These are phyloP conservation scores for Cladophialophora chaetospira DNA, from an alignment of 2,329 filamentous ascomycete genomes.

Conservation along the genomic window DNA sequence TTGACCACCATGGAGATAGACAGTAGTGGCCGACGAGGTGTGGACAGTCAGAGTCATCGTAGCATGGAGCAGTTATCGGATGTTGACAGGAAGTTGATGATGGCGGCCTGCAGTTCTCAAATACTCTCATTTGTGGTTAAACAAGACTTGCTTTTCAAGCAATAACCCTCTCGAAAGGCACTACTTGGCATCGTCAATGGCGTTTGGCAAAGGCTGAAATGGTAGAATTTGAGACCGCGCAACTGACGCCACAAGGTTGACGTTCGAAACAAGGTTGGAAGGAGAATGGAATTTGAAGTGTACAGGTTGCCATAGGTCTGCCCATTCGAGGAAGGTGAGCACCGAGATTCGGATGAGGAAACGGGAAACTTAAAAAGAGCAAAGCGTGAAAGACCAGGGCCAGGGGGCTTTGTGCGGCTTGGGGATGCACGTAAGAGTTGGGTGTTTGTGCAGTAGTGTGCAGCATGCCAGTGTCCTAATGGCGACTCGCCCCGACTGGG, in stretches of 20 bases:
- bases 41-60: constrained; percentile 20
- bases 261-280: neutral
- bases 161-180: constrained; percentile 5
- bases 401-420: constrained; percentile 6
- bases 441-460: constrained; percentile 15
- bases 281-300: neutral
- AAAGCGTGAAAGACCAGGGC: constrained; percentile 1
- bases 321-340: constrained; percentile 8
- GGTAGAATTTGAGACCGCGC: constrained; percentile 13
- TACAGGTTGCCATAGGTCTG: constrained; percentile 1
- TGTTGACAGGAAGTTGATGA: neutral
- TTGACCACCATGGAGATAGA: constrained; percentile 4
- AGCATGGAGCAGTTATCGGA: neutral
- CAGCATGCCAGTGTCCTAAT: constrained; percentile 8
- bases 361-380: constrained; percentile 1
- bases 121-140: neutral
- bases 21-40: constrained; percentile 2
- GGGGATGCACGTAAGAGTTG: constrained; percentile 8
- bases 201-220: constrained; percentile 11
- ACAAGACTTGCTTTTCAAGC: neutral
- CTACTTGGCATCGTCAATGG: constrained; percentile 13
- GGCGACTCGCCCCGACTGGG: constrained; percentile 15
- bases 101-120: neutral
- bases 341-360: constrained; percentile 25
- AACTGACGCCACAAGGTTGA: constrained; percentile 14